These are phyloP conservation scores for Ophiognomonia clavigignenti-juglandacearum DNA, from an alignment of 2,329 filamentous ascomycete genomes.

Conservation along the genomic window DNA sequence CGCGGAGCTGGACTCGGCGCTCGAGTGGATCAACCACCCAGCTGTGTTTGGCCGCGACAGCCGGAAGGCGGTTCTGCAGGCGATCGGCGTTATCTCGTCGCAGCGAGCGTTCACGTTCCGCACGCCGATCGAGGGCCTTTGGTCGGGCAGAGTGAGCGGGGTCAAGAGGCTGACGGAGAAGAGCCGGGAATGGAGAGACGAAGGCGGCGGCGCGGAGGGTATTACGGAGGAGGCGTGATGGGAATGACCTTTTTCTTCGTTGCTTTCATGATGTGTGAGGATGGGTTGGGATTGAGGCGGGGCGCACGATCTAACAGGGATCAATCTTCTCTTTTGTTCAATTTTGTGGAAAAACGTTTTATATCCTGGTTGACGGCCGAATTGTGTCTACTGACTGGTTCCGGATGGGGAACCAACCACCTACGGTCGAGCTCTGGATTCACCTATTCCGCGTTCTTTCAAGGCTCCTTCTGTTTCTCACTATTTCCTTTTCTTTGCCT, in stretches of 20 bases:
- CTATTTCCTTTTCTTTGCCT: not conserved
- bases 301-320: too few relatives aligned
- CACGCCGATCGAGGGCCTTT: constrained; percentile 81
- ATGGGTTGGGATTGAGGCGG: too few relatives aligned
- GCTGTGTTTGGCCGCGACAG: constrained; percentile 92
- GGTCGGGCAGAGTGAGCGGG: constrained; percentile 77
- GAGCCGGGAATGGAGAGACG: constrained; percentile 88
- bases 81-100: constrained; percentile 92
- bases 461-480: not conserved
- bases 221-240: constrained; percentile 56
- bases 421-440: not conserved
- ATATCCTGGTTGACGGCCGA: too few relatives aligned
- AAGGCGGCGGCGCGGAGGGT: constrained; percentile 66
- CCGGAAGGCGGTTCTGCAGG: constrained; percentile 91
- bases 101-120: constrained; percentile 93
- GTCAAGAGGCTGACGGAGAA: constrained; percentile 77
- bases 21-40: constrained; percentile 98
- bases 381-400: too few relatives aligned
- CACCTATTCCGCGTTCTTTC: not conserved
- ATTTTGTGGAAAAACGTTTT: not conserved
- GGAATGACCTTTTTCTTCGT: too few relatives aligned
- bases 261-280: not conserved
- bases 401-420: too few relatives aligned
- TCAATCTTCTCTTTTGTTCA: too few relatives aligned
- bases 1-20: constrained; percentile 78